Base-by-base conservation (phyloP, 345 rosid genomes). In the Barbarea vulgaris region DNA sequence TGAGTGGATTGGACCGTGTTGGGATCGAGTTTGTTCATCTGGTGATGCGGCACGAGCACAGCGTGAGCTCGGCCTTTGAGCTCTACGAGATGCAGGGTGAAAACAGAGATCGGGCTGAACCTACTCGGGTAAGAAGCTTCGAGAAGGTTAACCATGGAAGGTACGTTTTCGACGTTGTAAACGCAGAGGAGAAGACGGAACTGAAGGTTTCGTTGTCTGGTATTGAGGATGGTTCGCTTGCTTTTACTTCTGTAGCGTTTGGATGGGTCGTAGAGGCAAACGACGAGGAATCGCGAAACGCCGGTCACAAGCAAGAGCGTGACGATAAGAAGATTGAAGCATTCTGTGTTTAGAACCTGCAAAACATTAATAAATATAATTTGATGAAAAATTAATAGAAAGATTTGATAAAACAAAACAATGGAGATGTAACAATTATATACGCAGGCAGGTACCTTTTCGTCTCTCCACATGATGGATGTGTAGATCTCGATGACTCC, bases 241-340 rank as follows among this genome's bases (percentile, higher is more conserved):
- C 76, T 85, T 62, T 76, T 79, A 28, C 88, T 83, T 19, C 83
- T 56, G 69, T 77, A 88, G 18, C 89, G 85, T 66, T 80, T 82
- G 0, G 93, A 86, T 1, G 93, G 93, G 66, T 88, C 90, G 42
- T 88, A 88, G 3, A 88, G 69, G n/a, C 59, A 53, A 36, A 78
- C 81, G 1, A 86, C 83, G 2, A 88, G 64, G 3, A 83, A 85
- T 1, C 87, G 67, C 15, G 83, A 74, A 56, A 84, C 46, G 39
- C 83, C 83, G 1, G 83, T 75, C 52, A 80, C 76, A 6, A 75
- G 42, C 27, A 80, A 65, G 31, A 79, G 53, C n/a, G 82, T 63
- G 50, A 80, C 59, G 6, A 80, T 75, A 37, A 80, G 34, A 4
- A 80, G 80, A 67, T 70, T 80, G 69, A 80, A 75, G 30, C 79